Evolutionary conservation across 225 moss, liverwort and hornwort species (phyloP), one percentile per base, ranked within the genome.

Genomic region (Marchantia paleacea): DNA sequence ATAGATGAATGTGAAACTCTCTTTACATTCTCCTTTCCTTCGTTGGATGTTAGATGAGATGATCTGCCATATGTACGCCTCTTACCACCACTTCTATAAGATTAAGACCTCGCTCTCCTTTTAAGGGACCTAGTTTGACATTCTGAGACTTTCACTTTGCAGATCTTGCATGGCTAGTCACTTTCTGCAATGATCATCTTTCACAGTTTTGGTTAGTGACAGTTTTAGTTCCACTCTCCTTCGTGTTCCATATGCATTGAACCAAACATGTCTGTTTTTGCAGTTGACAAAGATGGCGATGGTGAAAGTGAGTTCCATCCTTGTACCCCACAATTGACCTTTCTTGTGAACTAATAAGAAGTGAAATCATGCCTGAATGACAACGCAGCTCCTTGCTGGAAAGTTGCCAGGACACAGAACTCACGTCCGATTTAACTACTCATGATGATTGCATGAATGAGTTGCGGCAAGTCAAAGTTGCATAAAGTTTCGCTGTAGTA

Each of bases 281-380:
- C 91, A 92, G 94, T 94, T 90, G 94, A 94, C 86, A 88, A 87
- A 76, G 92, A 94, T 50, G 92, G 90, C 3, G 94, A 94, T 80
- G 94, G 94, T 69, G 90, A 89, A 91, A 90, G 94, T 94, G 79
- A 80, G 83, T 52, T 53, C 13, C 8, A 78, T 31, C 30, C 12
- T 75, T 5, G 48, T 47, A 70, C 39, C 70, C 50, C 53, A 7
- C 52, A 25, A 52, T 8, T 73, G n/a, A 25, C 25, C 52, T 73
- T 12, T 7, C 52, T n/a, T 57, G 57, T 57, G 57, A 19, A 1
- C 57, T 13, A 39, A 13, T 13, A 3, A 19, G 51, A 24, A 47
- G 19, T 15, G 52, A 52, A 52, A 52, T 10, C 14, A 24, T 7
- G 65, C 25, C 3, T 22, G 72, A 52, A 72, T 50, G 18, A 19